Conservation (phyloP, 371 early-diverging fungal genomes). For the Haplosporangium sp. region DNA sequence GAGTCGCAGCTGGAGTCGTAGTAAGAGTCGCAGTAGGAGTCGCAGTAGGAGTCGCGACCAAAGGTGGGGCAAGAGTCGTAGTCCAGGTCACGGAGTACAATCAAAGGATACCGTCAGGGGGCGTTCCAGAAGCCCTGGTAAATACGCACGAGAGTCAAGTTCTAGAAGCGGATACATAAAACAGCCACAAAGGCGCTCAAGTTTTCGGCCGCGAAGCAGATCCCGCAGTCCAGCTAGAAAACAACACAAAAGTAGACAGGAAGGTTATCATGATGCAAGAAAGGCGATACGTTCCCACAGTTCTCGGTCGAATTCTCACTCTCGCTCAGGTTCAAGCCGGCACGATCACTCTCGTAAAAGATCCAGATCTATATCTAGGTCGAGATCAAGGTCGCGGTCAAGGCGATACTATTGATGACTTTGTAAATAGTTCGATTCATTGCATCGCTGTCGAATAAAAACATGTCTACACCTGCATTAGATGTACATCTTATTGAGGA, state of each 20-base stretch:
- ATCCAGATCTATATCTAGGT: not conserved
- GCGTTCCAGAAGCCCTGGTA: too few species aligned
- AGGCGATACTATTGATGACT: too few species aligned
- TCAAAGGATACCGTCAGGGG: not conserved
- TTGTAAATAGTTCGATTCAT: too few species aligned
- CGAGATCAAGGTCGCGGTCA: not conserved
- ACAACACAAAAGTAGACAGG: not conserved
- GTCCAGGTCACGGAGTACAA: not conserved
- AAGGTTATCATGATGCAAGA: not conserved
- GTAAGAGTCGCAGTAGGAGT: conserved; percentile 1
- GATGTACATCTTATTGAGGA: too few species aligned
- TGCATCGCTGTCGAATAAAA: too few species aligned
- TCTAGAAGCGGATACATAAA: not conserved
- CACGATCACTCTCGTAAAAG: not conserved
- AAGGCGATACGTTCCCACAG: not conserved
- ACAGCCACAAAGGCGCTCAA: not conserved
- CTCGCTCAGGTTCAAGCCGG: too few species aligned
- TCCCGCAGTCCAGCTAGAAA: not conserved
- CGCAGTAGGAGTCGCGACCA: conserved; percentile 1
- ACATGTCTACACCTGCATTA: too few species aligned
- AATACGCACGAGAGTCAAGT: too few species aligned
- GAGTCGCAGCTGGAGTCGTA: conserved; percentile 4
- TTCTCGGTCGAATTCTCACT: too few species aligned
- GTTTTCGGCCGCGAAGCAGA: not conserved
- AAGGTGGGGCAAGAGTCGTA: conserved; percentile 5